Conservation (phyloP, 1,284 basidiomycete species). For the Cutaneotrichosporon sp. region DNA sequence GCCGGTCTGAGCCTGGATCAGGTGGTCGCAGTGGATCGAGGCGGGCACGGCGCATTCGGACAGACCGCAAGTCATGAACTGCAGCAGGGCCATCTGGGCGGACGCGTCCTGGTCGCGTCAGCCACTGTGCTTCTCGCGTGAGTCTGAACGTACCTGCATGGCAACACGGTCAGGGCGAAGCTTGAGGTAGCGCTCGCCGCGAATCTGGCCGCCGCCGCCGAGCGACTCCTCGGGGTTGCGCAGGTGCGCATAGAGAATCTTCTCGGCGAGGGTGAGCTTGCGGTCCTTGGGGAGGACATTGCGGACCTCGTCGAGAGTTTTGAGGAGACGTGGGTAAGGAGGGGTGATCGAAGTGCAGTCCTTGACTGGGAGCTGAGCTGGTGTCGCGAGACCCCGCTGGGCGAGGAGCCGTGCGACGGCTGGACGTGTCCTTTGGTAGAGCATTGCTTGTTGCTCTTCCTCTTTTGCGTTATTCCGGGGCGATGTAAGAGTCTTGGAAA, state of each 20-base stretch:
- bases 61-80: conserved; percentile 98
- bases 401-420: conserved; percentile 12
- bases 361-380: conserved; percentile 39
- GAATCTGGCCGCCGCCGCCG: conserved; percentile 60
- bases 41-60: conserved; percentile 75
- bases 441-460: conserved; percentile 9
- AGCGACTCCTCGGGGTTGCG: conserved; percentile 69
- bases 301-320: conserved; percentile 70
- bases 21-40: conserved; percentile 94
- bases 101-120: conserved; percentile 65
- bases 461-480: not conserved
- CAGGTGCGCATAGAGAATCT: conserved; percentile 94
- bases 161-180: conserved; percentile 89
- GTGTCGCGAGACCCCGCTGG: conserved; percentile 41
- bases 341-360: conserved; percentile 70
- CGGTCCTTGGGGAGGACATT: conserved; percentile 58
- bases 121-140: not conserved
- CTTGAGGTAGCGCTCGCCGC: conserved; percentile 87
- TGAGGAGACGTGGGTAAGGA: conserved; percentile 72
- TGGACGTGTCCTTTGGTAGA: conserved; percentile 13
- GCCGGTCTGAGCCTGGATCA: conserved; percentile 69
- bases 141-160: conserved; percentile 63
- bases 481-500: not conserved
- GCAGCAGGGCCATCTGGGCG: conserved; percentile 88
- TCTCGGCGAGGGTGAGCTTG: conserved; percentile 84